Conservation (phyloP, 1,284 basidiomycete species). For the Ustilago sp. region DNA sequence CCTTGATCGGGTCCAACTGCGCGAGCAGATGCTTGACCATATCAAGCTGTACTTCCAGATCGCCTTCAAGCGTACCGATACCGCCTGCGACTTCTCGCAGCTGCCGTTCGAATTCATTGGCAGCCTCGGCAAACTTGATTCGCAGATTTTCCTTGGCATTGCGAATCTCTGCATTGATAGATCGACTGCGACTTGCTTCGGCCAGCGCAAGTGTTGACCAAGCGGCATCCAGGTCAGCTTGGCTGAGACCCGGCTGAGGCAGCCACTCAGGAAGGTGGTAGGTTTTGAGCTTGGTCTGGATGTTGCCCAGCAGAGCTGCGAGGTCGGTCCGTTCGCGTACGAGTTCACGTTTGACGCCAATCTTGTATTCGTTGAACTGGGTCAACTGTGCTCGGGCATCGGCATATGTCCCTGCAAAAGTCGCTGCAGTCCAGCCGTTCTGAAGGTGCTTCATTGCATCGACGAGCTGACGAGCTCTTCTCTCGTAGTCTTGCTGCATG, state of each 20-base stretch:
- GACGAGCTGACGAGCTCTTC: conserved; percentile 76
- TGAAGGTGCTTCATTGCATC: conserved; percentile 47
- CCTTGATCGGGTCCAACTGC: conserved; percentile 48
- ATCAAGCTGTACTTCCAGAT: conserved; percentile 50
- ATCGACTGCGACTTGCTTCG: conserved; percentile 82
- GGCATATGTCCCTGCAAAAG: conserved; percentile 73
- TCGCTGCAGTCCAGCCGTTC: conserved; percentile 51
- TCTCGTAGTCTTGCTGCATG: conserved; percentile 91
- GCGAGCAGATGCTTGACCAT: conserved; percentile 48
- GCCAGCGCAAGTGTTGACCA: conserved; percentile 81
- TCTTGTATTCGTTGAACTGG: conserved; percentile 84
- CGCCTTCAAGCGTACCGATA: conserved; percentile 56
- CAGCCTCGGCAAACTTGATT: conserved; percentile 83
- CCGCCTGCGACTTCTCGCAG: conserved; percentile 52
- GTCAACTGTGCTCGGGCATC: conserved; percentile 83
- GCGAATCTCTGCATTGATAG: conserved; percentile 91
- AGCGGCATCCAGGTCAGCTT: conserved; percentile 79
- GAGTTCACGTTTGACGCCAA: conserved; percentile 85
- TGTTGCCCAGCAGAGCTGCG: conserved; percentile 87
- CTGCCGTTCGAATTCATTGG: conserved; percentile 80
- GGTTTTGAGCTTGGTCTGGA: conserved; percentile 92
- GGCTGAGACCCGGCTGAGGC: conserved; percentile 52
- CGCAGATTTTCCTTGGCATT: conserved; percentile 77
- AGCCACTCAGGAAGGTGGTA: conserved; percentile 75
- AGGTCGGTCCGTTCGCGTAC: conserved; percentile 90